These are phyloP conservation scores for Pseudopyricularia cyperi DNA, from an alignment of 2,329 filamentous ascomycete species.

Conservation along the genomic window DNA sequence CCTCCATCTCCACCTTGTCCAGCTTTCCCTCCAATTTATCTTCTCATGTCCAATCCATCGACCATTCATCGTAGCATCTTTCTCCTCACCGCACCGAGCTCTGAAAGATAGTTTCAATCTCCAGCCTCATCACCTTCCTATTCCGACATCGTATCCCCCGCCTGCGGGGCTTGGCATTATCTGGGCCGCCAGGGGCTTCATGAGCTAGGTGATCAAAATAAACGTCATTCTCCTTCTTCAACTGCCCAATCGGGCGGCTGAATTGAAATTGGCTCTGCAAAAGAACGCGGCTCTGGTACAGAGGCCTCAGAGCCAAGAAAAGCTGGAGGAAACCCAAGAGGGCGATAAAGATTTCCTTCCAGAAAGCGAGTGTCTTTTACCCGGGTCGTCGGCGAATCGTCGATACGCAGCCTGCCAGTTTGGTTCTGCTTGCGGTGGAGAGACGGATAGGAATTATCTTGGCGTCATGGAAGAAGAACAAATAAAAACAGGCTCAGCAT, in stretches of 20 bases:
- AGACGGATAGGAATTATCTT: too few species aligned
- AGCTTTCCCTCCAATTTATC: too few species aligned
- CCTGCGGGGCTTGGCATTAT: background rate
- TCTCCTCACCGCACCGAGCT: background rate
- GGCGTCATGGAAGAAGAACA: background rate
- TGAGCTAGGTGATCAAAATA: background rate
- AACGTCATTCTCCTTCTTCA: too few species aligned
- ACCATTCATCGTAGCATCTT: too few species aligned
- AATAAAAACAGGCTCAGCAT: background rate
- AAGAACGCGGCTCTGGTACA: constrained; percentile 53
- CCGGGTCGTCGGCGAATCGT: too few species aligned
- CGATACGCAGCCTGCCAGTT: too few species aligned
- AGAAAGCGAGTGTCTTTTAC: too few species aligned
- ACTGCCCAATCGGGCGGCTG: background rate
- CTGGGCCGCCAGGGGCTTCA: background rate
- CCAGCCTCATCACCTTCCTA: background rate
- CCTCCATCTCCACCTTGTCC: too few species aligned
- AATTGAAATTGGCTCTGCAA: background rate
- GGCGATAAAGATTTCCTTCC: background rate
- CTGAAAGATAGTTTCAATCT: background rate
- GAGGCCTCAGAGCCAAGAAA: too few species aligned
- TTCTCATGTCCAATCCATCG: too few species aligned
- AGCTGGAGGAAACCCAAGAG: too few species aligned
- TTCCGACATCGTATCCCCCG: background rate
- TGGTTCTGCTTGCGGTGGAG: too few species aligned